Base-by-base conservation (phyloP, 768 basidiomycete species). In the Leucosporidium creatinivorum region DNA sequence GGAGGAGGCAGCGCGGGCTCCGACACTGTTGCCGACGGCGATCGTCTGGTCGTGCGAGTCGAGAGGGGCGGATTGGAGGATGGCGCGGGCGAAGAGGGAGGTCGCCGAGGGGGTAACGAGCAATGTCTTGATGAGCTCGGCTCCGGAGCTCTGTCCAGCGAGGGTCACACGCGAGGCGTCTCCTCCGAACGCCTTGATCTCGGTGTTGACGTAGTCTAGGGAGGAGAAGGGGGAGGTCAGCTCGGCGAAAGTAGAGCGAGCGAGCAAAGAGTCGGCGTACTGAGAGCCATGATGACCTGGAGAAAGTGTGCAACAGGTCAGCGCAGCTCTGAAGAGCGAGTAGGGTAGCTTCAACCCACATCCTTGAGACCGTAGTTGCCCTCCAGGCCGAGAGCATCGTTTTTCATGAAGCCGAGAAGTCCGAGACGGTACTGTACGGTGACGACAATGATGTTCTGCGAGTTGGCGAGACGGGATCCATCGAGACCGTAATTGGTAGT, bases 1-100 rank as follows among this genome's bases (percentile, higher is more conserved):
- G 58, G 82, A 76, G 4, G 73, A 70, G 71, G 85, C 77, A 85
- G 88, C 68, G 78, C 78, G 13, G 23, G 28, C 44, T 3, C 67
- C 69, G 31, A 73, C 47, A 0, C 7, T 21, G 61, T 65, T 47
- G 13, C 57, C 64, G 17, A 68, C 54, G 3, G 67, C 10, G 6
- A 54, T 25, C 0, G 69, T n/a, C 31, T 71, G 73, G 28, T 75
- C 73, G 50, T 71, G 75, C 55, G 74, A 76, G 49, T 70, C 58
- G 85, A 93, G 89, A 3, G 91, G 88, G 74, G 93, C 92, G 0
- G 89, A 91, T 62, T 93, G 90, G 25, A 93, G 75, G 65, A 91
- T 90, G 0, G 86, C 89, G 61, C 84, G 87, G 65, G 83, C 80
- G 81, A 93, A 93, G 59, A 91, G 80, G 1, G 83, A 81, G 26